A percentile compares a stretch with the other conserved stretches of the same genome.
Conservation (phyloP, 23 red algal genomes). For the Gracilariopsis chorda region DNA sequence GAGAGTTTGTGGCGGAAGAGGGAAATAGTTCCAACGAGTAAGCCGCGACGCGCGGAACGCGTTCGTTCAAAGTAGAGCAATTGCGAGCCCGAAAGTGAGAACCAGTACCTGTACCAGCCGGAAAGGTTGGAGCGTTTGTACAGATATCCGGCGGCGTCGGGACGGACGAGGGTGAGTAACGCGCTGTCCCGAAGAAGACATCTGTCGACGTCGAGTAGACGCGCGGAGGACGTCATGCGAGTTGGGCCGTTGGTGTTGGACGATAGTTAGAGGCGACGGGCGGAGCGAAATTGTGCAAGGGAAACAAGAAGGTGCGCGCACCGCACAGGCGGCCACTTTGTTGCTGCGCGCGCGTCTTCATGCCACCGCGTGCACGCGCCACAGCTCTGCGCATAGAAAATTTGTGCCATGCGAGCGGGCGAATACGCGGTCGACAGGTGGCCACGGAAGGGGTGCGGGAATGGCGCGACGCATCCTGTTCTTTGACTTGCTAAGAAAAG, state of each 20-base stretch:
- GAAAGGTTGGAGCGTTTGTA: slow-evolving; percentile 65
- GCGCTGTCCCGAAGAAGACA: slow-evolving; percentile 54
- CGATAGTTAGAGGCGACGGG: too few relatives aligned
- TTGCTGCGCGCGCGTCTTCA: too few relatives aligned
- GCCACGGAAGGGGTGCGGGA: too few relatives aligned
- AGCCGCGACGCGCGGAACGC: slow-evolving; percentile 54
- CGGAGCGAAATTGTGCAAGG: not conserved
- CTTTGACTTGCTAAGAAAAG: too few relatives aligned
- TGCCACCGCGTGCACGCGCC: too few relatives aligned
- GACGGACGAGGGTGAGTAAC: slow-evolving; percentile 60
- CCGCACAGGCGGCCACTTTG: too few relatives aligned
- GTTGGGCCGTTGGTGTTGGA: too few relatives aligned
- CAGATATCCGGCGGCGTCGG: slow-evolving; percentile 80
- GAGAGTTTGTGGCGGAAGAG: slow-evolving; percentile 70
- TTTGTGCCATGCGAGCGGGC: too few relatives aligned
- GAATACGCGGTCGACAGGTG: too few relatives aligned
- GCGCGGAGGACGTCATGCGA: not conserved
- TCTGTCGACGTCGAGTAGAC: not conserved
- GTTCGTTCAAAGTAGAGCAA: slow-evolving; percentile 78
- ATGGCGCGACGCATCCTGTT: too few relatives aligned
- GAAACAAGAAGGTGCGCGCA: not conserved
- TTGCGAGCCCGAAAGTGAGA: slow-evolving; percentile 76
- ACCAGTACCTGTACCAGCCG: slow-evolving; percentile 90
- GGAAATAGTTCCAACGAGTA: slow-evolving; percentile 70
- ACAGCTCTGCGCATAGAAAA: too few relatives aligned